Base-by-base conservation (phyloP, 495 filamentous ascomycete genomes). In the Chaetomium cochliodes region DNA sequence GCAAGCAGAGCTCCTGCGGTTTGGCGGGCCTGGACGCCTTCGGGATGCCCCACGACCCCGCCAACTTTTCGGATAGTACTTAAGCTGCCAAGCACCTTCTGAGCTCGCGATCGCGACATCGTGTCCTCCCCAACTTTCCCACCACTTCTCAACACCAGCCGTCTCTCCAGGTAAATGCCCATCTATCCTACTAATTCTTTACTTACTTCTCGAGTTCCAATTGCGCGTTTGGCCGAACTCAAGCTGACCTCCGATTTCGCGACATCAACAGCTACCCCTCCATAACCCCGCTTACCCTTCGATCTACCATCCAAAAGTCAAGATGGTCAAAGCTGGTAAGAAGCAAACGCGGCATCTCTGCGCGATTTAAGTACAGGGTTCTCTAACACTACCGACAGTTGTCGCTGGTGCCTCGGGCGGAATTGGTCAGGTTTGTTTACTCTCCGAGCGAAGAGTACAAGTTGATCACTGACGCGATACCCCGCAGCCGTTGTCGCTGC, bases 361-460 rank as follows among this genome's bases (percentile, higher is more conserved):
- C 52, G 44, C 62, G 47, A 66, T 62, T 70, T 64, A 30, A 61
- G 22, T 13, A 39, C 11, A n/a, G 42, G n/a, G 25, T 13, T 53
- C 37, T 55, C 73, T 85, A 65, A 84, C 65, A 52, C 52, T 46
- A 44, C 20, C 61, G 39, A 65, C 62, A 94, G 92, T 91, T 79
- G 93, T 98, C 82, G 90, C 93, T 76, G 94, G 94, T 72, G 94
- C 94, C 73, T 88, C 94, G 75, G 94, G 94, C 80, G 94, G 94
- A 80, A 98, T 98, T 86, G 94, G 94, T 79, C 94, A 98, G 87
- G 94, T 96, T 72, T 65, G 61, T 41, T 58, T 51, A 42, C 42
- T 44, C 53, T 44, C 44, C 30, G 3, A 49, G 39, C 20, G 11
- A 1, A 11, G 18, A 7, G 11, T 41, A 37, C 5, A 49, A 37